A percentile compares a stretch with the other conserved stretches of the same genome.
These are phyloP conservation scores for Soucietia sequanensis DNA, from an alignment of 805 yeast species.

Conservation along the genomic window DNA sequence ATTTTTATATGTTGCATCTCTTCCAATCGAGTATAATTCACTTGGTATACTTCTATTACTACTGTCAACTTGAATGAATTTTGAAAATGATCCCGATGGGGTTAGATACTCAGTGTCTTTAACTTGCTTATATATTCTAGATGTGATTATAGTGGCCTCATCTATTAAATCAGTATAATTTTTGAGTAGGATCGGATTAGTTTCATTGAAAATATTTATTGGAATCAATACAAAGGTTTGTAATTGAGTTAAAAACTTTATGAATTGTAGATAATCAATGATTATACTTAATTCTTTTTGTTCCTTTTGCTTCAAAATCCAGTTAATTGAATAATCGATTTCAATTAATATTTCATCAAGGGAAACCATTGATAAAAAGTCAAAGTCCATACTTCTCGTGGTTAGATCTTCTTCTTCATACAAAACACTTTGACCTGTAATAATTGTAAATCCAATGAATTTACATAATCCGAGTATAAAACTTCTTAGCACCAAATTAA, in stretches of 20 bases:
- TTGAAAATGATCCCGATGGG: conserved; percentile 30
- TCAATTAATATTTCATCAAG: conserved; percentile 20
- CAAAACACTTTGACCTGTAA: conserved; percentile 56
- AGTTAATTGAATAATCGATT: conserved; percentile 32
- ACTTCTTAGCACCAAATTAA: conserved; percentile 51
- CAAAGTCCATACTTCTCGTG: conserved; percentile 57
- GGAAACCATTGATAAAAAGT: conserved; percentile 24
- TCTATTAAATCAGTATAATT: conserved; percentile 12
- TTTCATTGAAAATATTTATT: conserved; percentile 6
- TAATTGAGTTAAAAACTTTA: conserved; percentile 25
- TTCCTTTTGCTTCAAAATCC: conserved; percentile 21
- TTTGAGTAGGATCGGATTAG: conserved; percentile 4
- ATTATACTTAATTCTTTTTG: conserved; percentile 10
- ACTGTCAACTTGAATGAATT: conserved; percentile 34
- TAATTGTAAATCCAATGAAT: conserved; percentile 47
- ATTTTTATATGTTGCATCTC: conserved; percentile 17
- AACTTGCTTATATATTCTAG: conserved; percentile 5
- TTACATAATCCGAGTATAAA: conserved; percentile 54
- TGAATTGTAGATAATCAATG: conserved; percentile 18
- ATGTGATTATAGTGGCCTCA: conserved; percentile 12
- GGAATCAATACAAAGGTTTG: conserved; percentile 11
- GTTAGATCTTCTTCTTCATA: conserved; percentile 77
- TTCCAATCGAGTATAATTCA: conserved; percentile 22
- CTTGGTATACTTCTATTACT: conserved; percentile 39
- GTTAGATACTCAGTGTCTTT: conserved; percentile 1